A percentile compares a stretch with the other conserved stretches of the same genome.
These are phyloP conservation scores for Pseudogymnoascus sp. DNA, from an alignment of 2,329 filamentous ascomycete species.

Conservation along the genomic window DNA sequence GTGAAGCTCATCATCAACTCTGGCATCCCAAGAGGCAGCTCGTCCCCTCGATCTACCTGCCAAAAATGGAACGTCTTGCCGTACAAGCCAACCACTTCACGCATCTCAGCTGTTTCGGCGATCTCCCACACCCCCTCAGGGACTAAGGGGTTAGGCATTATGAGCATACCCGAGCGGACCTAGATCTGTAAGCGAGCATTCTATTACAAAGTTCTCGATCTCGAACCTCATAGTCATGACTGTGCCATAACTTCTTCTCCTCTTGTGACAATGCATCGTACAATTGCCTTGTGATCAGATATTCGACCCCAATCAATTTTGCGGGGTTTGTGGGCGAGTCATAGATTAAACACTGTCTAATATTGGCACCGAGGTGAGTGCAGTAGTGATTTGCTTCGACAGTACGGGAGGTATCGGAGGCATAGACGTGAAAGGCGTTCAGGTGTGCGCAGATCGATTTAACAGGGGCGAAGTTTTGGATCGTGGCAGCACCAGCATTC, in stretches of 20 bases:
- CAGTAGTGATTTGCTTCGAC: slow-evolving; percentile 85
- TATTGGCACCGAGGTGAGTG: slow-evolving; percentile 62
- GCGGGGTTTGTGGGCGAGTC: slow-evolving; percentile 60
- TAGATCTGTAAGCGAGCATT: slow-evolving; percentile 34
- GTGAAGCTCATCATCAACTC: slow-evolving; percentile 59
- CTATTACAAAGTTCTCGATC: slow-evolving; percentile 13
- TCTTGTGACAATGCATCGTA: slow-evolving; percentile 57
- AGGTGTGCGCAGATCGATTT: slow-evolving; percentile 74
- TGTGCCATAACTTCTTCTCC: slow-evolving; percentile 74
- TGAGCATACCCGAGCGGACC: slow-evolving; percentile 71
- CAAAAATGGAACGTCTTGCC: slow-evolving; percentile 82
- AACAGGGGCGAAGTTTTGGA: slow-evolving; percentile 62
- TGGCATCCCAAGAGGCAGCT: slow-evolving; percentile 51
- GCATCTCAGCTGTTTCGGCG: slow-evolving; percentile 75
- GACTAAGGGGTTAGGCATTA: slow-evolving; percentile 59
- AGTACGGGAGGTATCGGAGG: slow-evolving; percentile 55
- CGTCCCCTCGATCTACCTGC: slow-evolving; percentile 70
- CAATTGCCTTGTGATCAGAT: slow-evolving; percentile 57
- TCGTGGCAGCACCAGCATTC: slow-evolving; percentile 51
- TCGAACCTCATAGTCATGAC: slow-evolving; percentile 43
- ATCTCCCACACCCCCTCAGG: slow-evolving; percentile 61
- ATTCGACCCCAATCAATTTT: slow-evolving; percentile 75
- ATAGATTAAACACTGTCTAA: slow-evolving; percentile 81
- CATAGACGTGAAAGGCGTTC: slow-evolving; percentile 81
- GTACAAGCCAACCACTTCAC: slow-evolving; percentile 64